Base-by-base conservation (phyloP, 2,329 filamentous ascomycete species). In the Trichoderma lentiforme region DNA sequence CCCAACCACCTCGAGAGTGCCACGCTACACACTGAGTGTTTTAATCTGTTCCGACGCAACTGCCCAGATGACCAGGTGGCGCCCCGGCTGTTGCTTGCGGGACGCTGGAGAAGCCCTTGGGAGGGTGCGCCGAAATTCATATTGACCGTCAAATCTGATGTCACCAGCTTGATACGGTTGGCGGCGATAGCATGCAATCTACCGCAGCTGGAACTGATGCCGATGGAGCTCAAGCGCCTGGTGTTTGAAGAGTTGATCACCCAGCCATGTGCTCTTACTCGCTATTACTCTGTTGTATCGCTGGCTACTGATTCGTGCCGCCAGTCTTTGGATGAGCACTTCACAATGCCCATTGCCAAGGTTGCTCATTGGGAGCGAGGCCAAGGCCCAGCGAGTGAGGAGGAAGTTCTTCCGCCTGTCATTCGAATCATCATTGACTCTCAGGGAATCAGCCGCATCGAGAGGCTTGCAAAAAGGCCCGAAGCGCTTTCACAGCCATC, bases 281-380 rank as follows among this genome's bases (percentile, higher is more conserved):
- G 53, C 51, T 68, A 60, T 14, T 36, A 43, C 1, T 15, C 53
- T 32, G 24, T 60, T 15, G 6, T 32, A 6, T 14, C 24, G 3
- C 18, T 68, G 11, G 65, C 65, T 1, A 5, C 51, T 24, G 53
- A 60, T 32, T 47, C 34, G 21, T 6, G 18, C 8, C 5, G 28
- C 6, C 53, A 6, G 6, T 12, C 18, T 1, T 30, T 32, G 12
- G 26, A 43, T 36, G 7, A 15, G 18, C 34, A 30, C 7, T 8
- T 8, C 4, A 26, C 65, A 4, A 8, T 68, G 9, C 14, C 53
- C 12, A 14, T 68, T 36, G 14, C 15, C 18, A 57, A 18, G 9
- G 34, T 60, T 26, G 65, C 18, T n/a, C 58, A 56, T 8, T 68
- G 53, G 65, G 65, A 68, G 18, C 65, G 65, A 47, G 65, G 56